These are phyloP conservation scores for Meyerozyma elateridarum DNA, from an alignment of 1,139 yeast genomes.

Conservation along the genomic window DNA sequence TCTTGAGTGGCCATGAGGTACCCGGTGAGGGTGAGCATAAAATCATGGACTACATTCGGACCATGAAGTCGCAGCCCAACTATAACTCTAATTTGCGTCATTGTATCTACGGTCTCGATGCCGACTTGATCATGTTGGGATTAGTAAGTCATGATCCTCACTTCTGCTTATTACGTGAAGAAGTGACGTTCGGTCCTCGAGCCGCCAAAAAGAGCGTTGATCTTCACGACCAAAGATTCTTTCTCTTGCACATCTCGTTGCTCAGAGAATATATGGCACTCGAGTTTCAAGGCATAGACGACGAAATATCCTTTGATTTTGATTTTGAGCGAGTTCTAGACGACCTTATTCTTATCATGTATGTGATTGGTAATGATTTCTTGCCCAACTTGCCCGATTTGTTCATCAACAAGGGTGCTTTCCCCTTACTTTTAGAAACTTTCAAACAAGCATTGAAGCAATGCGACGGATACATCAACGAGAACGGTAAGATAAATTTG, in stretches of 20 bases:
- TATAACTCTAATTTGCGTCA: constrained; percentile 87
- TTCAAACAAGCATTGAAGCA: constrained; percentile 75
- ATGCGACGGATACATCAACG: constrained; percentile 82
- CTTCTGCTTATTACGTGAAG: constrained; percentile 91
- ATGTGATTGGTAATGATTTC: constrained; percentile 97
- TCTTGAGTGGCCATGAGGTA: constrained; percentile 94
- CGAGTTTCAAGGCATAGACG: constrained; percentile 71
- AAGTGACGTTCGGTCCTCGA: constrained; percentile 80
- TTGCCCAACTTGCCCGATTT: constrained; percentile 95
- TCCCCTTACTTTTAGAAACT: constrained; percentile 81
- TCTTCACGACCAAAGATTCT: constrained; percentile 76
- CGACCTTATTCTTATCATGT: constrained; percentile 88
- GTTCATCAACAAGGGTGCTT: constrained; percentile 91
- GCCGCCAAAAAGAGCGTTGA: constrained; percentile 45
- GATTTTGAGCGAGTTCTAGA: constrained; percentile 87
- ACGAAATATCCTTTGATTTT: constrained; percentile 62
- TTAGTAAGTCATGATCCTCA: constrained; percentile 96
- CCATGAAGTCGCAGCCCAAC: constrained; percentile 66
- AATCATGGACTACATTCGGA: constrained; percentile 90
- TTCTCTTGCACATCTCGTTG: constrained; percentile 74
- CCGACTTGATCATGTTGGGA: constrained; percentile 96
- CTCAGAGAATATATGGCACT: constrained; percentile 87
- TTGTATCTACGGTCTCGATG: constrained; percentile 96
- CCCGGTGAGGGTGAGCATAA: constrained; percentile 99
- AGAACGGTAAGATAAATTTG: constrained; percentile 75